Evolutionary conservation across 1,139 yeast species (phyloP), one percentile per base, ranked within the genome.

Genomic region (Zhuliangozyma blackwelliae): DNA sequence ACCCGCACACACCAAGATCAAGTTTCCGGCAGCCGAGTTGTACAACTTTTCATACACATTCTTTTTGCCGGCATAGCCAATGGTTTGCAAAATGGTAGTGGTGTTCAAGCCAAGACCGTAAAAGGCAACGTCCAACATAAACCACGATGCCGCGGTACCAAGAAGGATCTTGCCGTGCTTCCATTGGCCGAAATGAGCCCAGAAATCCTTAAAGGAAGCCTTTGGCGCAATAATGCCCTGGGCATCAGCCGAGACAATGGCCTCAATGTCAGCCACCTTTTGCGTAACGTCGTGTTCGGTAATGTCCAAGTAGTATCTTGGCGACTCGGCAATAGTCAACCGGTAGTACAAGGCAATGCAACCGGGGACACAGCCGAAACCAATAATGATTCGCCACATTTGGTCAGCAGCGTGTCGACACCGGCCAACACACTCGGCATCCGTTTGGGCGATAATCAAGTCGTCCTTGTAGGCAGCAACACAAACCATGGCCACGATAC

Each of bases 91-190:
- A 51, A 86, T 86, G 44, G 75, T 70, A 27, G 94, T 81, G 51
- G 89, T 69, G 72, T 86, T 86, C 55, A 86, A 76, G 63, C 86
- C 82, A 55, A 86, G 71, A 65, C 96, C 95, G 62, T 92, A 92
- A 75, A 80, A 89, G 43, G 97, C 96, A 59, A 92, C 87, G 72
- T 92, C 98, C 65, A 90, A 77, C 71, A 82, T 73, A 72, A 90
- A 90, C 98, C 98, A 92, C 34, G 95, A 82, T 62, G 90, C 94
- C 48, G 97, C 95, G 52, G 98, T 90, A 60, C 97, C 98, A 37
- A 92, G 50, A 51, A 92, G 72, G 43, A 82, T 78, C 69, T 82
- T 85, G 65, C 86, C 82, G 63, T 88, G 82, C 65, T 73, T 86
- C 96, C 97, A 89, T 67, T 88, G 84, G 37, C 79, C 69, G 60